Percentiles rank a stretch among this genome's conserved stretches.
Evolutionary conservation across 106 monocot species (phyloP).

Genomic region (Allium cepa): DNA sequence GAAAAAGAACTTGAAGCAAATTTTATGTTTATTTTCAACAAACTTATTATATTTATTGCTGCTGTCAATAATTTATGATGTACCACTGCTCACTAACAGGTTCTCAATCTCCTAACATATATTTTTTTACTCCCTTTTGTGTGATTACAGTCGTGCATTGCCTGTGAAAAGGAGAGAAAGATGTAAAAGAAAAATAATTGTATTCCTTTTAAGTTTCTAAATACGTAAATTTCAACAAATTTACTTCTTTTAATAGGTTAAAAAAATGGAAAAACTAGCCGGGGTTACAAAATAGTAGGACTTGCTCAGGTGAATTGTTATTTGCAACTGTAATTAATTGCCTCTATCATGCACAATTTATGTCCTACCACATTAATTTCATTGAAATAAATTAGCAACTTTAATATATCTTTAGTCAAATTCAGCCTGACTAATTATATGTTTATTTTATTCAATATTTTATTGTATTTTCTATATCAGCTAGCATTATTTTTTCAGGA

Average conservation of each 20-base stretch:
- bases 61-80: too few species aligned
- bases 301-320: slow-evolving; percentile 72
- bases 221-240: neutral
- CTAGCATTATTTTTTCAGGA: slow-evolving; percentile 19
- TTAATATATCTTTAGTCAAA: neutral
- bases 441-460: slow-evolving; percentile 7
- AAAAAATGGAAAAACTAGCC: slow-evolving; percentile 63
- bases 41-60: too few species aligned
- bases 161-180: slow-evolving; percentile 61
- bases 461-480: too few species aligned
- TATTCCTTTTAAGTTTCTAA: neutral
- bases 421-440: neutral
- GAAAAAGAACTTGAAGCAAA: too few species aligned
- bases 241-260: slow-evolving; percentile 38
- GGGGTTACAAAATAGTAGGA: slow-evolving; percentile 86
- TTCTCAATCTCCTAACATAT: too few species aligned
- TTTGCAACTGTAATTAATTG: too few species aligned
- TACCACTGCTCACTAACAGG: too few species aligned
- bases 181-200: neutral
- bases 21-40: too few species aligned
- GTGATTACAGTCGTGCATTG: slow-evolving; percentile 43
- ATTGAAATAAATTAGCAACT: neutral
- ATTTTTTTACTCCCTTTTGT: neutral
- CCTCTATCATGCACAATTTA: neutral
- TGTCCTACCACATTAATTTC: neutral